Evolutionary conservation across 495 filamentous ascomycete species (phyloP).

Genomic region (Patellaria atrata): DNA sequence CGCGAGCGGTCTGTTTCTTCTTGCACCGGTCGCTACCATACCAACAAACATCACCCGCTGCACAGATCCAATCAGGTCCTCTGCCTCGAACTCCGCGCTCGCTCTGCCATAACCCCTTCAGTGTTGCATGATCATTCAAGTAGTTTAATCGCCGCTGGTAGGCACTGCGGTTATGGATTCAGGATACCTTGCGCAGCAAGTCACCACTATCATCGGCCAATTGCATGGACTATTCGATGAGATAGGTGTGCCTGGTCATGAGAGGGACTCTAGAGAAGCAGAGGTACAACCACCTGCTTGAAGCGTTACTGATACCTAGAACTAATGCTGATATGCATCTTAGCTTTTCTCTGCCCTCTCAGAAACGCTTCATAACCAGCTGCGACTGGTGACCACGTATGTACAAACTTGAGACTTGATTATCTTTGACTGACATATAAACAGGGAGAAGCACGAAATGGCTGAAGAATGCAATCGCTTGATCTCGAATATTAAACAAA

Average conservation of each 20-base stretch:
- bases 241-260: slow-evolving; percentile 80
- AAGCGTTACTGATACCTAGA: background rate
- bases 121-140: slow-evolving; percentile 19
- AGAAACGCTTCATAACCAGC: slow-evolving; percentile 71
- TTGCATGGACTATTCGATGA: slow-evolving; percentile 92
- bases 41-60: too few relatives aligned
- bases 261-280: slow-evolving; percentile 73
- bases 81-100: too few relatives aligned
- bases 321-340: slow-evolving; percentile 14
- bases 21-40: too few relatives aligned
- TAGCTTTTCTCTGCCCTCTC: slow-evolving; percentile 80
- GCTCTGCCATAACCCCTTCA: too few relatives aligned
- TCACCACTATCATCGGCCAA: slow-evolving; percentile 79
- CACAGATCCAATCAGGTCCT: too few relatives aligned
- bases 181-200: slow-evolving; percentile 80
- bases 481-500: slow-evolving; percentile 73
- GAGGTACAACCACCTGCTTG: slow-evolving; percentile 50
- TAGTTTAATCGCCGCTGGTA: slow-evolving; percentile 9
- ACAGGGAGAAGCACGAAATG: slow-evolving; percentile 74
- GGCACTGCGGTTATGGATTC: slow-evolving; percentile 54
- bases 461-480: slow-evolving; percentile 74
- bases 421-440: slow-evolving; percentile 10
- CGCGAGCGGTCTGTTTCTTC: too few relatives aligned
- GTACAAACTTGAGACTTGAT: background rate
- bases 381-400: slow-evolving; percentile 58